Conservation (phyloP, 805 yeast genomes). For the Saccharomyces kudriavzevii region DNA sequence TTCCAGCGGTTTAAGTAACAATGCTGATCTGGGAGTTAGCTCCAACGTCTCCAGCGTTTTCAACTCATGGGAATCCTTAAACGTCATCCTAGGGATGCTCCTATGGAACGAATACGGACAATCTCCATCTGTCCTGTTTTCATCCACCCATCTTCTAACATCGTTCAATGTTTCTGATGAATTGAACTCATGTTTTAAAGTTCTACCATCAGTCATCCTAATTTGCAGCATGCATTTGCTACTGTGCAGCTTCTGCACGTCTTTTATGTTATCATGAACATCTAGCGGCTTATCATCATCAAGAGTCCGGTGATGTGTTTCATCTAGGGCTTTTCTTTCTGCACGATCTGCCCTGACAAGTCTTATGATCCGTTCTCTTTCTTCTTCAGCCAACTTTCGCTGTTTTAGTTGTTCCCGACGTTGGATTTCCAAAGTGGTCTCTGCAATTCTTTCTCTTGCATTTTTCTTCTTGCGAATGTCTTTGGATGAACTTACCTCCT, state of each 20-base stretch:
- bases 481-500: not conserved
- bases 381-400: constrained; percentile 36
- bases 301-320: not conserved
- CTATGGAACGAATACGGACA: constrained; percentile 41
- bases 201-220: constrained; percentile 58
- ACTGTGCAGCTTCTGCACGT: constrained; percentile 14
- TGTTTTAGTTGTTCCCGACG: constrained; percentile 24
- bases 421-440: constrained; percentile 23
- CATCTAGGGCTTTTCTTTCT: constrained; percentile 11
- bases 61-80: constrained; percentile 54
- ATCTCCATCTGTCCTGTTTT: constrained; percentile 40
- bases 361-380: constrained; percentile 46
- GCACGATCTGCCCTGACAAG: constrained; percentile 30
- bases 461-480: constrained; percentile 6
- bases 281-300: constrained; percentile 3
- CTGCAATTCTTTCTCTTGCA: constrained; percentile 19
- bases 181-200: constrained; percentile 44
- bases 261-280: constrained; percentile 26
- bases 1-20: constrained; percentile 58
- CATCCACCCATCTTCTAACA: constrained; percentile 58
- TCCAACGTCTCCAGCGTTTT: constrained; percentile 45
- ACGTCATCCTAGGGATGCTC: constrained; percentile 54
- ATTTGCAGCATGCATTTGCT: constrained; percentile 42
- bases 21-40: constrained; percentile 63
- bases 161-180: constrained; percentile 40